Percentiles rank a stretch among this genome's conserved stretches.
phyloP scores from a whole-genome alignment of 2,329 filamentous ascomycete species.

The Nemania sp. region DNA sequence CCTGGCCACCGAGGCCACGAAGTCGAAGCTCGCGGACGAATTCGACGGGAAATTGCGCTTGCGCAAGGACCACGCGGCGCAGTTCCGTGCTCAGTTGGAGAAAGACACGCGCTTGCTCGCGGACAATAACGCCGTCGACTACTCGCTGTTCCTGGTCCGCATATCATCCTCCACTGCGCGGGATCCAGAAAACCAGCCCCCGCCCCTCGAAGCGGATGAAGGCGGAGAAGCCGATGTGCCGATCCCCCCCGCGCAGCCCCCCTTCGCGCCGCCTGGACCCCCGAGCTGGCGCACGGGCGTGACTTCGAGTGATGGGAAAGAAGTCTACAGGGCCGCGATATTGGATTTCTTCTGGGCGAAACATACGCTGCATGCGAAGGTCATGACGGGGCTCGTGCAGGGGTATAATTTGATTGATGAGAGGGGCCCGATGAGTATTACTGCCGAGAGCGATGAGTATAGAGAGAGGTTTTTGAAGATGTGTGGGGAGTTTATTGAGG shows the following conservation, averaged over 20 bases:
- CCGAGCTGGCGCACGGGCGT: constrained; percentile 66
- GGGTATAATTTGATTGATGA: constrained; percentile 64
- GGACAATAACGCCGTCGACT: constrained; percentile 69
- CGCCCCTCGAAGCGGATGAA: constrained; percentile 38
- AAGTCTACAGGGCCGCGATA: constrained; percentile 68
- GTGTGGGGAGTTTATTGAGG: constrained; percentile 48
- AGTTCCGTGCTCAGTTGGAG: constrained; percentile 58
- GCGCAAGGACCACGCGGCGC: constrained; percentile 56
- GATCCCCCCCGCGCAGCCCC: constrained; percentile 35
- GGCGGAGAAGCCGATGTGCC: constrained; percentile 26
- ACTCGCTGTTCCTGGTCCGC: constrained; percentile 72
- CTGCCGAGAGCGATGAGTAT: constrained; percentile 70
- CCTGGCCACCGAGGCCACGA: constrained; percentile 66
- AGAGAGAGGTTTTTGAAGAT: constrained; percentile 55
- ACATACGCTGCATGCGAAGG: constrained; percentile 66
- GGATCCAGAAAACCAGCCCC: constrained; percentile 50
- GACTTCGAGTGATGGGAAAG: constrained; percentile 62
- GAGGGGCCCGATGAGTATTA: constrained; percentile 75
- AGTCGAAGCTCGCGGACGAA: constrained; percentile 66
- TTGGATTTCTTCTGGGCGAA: constrained; percentile 82
- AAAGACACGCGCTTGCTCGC: constrained; percentile 66
- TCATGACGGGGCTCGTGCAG: constrained; percentile 67
- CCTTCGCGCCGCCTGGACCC: constrained; percentile 40
- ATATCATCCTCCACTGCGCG: constrained; percentile 34
- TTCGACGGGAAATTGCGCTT: constrained; percentile 69